Evolutionary conservation across 305 asterid species (phyloP), one percentile per base, ranked within the genome.

Genomic region (Fraxinus albicans): DNA sequence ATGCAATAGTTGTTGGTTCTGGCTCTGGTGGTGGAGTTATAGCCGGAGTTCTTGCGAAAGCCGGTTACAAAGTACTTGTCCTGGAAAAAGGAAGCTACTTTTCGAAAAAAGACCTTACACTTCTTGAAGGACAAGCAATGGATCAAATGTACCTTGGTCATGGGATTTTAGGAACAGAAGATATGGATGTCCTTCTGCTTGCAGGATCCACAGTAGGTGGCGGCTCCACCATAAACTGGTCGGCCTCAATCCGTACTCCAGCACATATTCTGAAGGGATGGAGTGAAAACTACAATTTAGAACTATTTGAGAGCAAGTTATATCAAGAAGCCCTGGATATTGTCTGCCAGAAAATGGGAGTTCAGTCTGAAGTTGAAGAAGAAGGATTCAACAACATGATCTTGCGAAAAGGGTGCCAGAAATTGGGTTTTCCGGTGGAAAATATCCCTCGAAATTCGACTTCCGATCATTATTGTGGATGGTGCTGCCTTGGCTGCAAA

Each of bases 121-220:
- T 91, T 69, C 87, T 92, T 15, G 98, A 94, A 86, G 94, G 98
- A 0, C 36, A 86, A 38, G 74, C 97, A 1, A 76, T 94, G 90
- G 95, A 94, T 78, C 83, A 88, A 72, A 94, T 94, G 98, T 94
- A 91, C 89, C 89, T 91, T 1, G 92, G 89, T 0, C 87, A 85
- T 33, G 98, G 97, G 29, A 55, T 92, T 12, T 35, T 83, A 6
- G 89, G 89, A 10, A 87, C 94, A 0, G 79, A 82, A 0, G 78
- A 84, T 3, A 82, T 93, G 92, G 94, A 90, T 21, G 31, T 93
- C 31, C n/a, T 91, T 6, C 1, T 92, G 79, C 92, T 94, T 27
- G 96, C 98, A 2, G 98, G 96, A 36, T 90, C 98, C 0, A 94
- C 97, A 0, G 93, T 94, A 2, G 98, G 97, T 0, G 98, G 97